phyloP scores from a whole-genome alignment of 768 basidiomycete genomes.

The Tulasnella sp. region DNA sequence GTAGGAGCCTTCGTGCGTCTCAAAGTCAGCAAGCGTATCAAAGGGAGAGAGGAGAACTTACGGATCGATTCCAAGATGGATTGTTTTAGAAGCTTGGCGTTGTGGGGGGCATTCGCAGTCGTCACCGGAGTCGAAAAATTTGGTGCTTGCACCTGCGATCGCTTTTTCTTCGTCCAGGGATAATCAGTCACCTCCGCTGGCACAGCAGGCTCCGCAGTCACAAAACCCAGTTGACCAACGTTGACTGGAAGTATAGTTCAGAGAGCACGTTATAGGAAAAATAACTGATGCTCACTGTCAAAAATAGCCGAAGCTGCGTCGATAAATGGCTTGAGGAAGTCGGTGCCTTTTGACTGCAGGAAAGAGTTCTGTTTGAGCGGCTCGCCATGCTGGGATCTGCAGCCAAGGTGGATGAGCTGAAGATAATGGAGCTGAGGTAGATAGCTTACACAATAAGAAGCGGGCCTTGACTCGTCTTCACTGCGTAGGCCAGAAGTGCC shows the following conservation, averaged over 20 bases:
- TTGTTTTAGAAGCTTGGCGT: neutral
- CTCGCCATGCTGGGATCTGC: neutral
- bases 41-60: neutral
- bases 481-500: neutral
- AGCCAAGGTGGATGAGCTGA: neutral
- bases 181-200: neutral
- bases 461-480: neutral
- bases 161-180: neutral
- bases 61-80: neutral
- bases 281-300: neutral
- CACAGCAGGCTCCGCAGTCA: neutral
- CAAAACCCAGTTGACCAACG: neutral
- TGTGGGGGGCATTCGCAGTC: neutral
- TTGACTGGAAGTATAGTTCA: too few relatives aligned
- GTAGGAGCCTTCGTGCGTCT: neutral
- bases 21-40: neutral
- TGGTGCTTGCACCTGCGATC: neutral
- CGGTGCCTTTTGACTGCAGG: neutral
- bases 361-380: neutral
- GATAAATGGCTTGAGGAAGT: neutral
- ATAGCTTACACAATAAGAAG: neutral
- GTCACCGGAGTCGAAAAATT: neutral
- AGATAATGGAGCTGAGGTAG: neutral
- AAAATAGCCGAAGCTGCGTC: neutral
- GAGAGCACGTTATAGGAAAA: too few relatives aligned